Base-by-base conservation (phyloP, 371 early-diverging fungal genomes). In the Mucor circinelloides region DNA sequence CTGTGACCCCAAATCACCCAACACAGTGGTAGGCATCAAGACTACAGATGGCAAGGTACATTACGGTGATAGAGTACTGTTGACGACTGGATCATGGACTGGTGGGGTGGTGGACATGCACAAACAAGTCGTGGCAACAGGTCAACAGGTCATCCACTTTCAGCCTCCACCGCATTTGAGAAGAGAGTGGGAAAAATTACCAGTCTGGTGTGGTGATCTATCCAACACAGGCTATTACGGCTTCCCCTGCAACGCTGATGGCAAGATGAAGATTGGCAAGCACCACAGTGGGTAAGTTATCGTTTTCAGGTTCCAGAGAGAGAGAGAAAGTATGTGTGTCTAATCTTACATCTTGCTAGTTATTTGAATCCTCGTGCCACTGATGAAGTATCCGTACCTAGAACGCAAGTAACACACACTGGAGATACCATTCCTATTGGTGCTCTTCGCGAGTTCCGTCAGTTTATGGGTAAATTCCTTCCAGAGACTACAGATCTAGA, bases 1-100 rank as follows among this genome's bases (percentile, higher is more conserved):
- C 17, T 67, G 34, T 25, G 68, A 71, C n/a, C 59, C 69, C 17
- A 64, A 58, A 13, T 31, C 40, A 2, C 68, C 68, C 12, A 12
- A 56, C 1, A 66, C 60, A 5, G 83, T 81, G 6, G 60, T 62
- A 1, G 89, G 89, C 7, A 77, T 86, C 56, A 50, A 64, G 40
- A 86, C 86, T 13, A 64, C 36, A 17, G 85, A 89, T 65, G 76
- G 78, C 4, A 66, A 59, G 46, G 54, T 60, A 7, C 83, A 84
- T 58, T 64, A 60, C 31, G 80, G 68, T 0, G 85, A 79, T 42
- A 69, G 52, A 12, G 85, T 89, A 0, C 21, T 89, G 9, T 66
- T 86, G n/a, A 78, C 85, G 2, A 78, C 86, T 0, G 89, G 87
- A 3, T 74, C 85, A 25, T 89, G 89, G 89, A 82, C 85, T 5